A percentile compares a stretch with the other conserved stretches of the same genome.
These are phyloP conservation scores for Coemansia sp. DNA, from an alignment of 192 early-diverging fungal species.

Conservation along the genomic window DNA sequence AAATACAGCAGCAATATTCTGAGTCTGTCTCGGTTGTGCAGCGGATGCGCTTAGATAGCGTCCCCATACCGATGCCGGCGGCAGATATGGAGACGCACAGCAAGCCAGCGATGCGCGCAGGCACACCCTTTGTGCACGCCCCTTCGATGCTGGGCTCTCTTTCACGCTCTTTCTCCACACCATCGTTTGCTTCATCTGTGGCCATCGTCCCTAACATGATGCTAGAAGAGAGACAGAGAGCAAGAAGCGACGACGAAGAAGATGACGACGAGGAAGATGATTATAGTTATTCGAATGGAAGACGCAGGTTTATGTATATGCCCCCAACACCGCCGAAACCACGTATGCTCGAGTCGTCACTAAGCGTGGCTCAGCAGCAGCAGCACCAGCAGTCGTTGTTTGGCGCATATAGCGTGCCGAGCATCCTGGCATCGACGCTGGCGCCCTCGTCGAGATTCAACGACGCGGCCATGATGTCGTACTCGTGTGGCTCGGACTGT, in stretches of 20 bases:
- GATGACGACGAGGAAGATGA: slow-evolving; percentile 8
- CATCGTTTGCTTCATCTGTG: not conserved
- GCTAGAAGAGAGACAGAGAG: not conserved
- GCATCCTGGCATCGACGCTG: slow-evolving; percentile 7
- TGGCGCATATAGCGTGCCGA: not conserved
- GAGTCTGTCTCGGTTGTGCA: slow-evolving; percentile 2
- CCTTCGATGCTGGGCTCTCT: not conserved
- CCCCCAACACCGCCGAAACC: slow-evolving; percentile 4
- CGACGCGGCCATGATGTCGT: not conserved
- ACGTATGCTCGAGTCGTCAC: not conserved
- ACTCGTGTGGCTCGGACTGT: not conserved
- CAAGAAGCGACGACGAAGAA: slow-evolving; percentile 1
- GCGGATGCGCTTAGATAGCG: slow-evolving; percentile 15
- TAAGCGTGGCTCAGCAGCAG: not conserved
- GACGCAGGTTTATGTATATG: not conserved
- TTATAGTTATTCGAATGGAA: not conserved
- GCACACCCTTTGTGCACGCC: slow-evolving; percentile 4
- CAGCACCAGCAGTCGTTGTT: slow-evolving; percentile 1
- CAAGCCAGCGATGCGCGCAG: not conserved
- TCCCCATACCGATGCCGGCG: not conserved
- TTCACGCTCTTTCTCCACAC: not conserved
- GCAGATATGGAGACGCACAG: not conserved
- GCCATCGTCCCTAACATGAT: not conserved
- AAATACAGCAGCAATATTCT: slow-evolving; percentile 4
- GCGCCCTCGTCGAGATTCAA: not conserved